A percentile compares a stretch with the other conserved stretches of the same genome.
Evolutionary conservation across 1,139 yeast species (phyloP).

Genomic region (Scheffersomyces lignicola): DNA sequence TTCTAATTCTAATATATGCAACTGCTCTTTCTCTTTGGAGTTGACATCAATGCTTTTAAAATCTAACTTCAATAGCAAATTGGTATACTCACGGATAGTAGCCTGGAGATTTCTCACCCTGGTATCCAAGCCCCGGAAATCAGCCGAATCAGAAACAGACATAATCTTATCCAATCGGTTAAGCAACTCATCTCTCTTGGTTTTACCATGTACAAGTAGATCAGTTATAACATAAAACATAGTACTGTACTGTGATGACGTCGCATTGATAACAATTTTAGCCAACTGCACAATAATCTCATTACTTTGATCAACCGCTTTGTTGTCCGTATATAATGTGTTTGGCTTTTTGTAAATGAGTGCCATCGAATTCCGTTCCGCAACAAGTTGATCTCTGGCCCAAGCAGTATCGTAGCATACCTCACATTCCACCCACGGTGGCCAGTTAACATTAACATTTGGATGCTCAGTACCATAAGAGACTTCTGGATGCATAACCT

Average conservation of each 20-base stretch:
- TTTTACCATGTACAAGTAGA: slow-evolving; percentile 65
- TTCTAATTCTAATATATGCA: slow-evolving; percentile 53
- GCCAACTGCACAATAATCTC: slow-evolving; percentile 61
- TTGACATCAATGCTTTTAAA: slow-evolving; percentile 24
- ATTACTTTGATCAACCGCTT: slow-evolving; percentile 21
- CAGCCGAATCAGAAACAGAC: slow-evolving; percentile 67
- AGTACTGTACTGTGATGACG: slow-evolving; percentile 71
- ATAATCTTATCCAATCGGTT: slow-evolving; percentile 66
- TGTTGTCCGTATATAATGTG: slow-evolving; percentile 40
- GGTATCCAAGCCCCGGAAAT: slow-evolving; percentile 54
- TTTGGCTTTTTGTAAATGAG: slow-evolving; percentile 68
- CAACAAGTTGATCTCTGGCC: slow-evolving; percentile 55
- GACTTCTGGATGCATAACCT: slow-evolving; percentile 17
- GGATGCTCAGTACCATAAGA: slow-evolving; percentile 26
- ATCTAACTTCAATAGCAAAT: slow-evolving; percentile 48
- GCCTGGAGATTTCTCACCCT: slow-evolving; percentile 58
- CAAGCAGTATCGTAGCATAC: slow-evolving; percentile 68
- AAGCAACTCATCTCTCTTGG: slow-evolving; percentile 54
- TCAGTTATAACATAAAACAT: slow-evolving; percentile 65
- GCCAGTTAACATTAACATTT: slow-evolving; percentile 51
- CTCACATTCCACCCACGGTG: slow-evolving; percentile 81
- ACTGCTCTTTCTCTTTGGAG: slow-evolving; percentile 25
- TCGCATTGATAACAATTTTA: slow-evolving; percentile 66
- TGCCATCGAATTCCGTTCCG: slow-evolving; percentile 64
- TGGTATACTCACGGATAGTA: slow-evolving; percentile 45